A percentile compares a stretch with the other conserved stretches of the same genome.
These are phyloP conservation scores for Apium graveolens DNA, from an alignment of 129 eudicot genomes.

Conservation along the genomic window DNA sequence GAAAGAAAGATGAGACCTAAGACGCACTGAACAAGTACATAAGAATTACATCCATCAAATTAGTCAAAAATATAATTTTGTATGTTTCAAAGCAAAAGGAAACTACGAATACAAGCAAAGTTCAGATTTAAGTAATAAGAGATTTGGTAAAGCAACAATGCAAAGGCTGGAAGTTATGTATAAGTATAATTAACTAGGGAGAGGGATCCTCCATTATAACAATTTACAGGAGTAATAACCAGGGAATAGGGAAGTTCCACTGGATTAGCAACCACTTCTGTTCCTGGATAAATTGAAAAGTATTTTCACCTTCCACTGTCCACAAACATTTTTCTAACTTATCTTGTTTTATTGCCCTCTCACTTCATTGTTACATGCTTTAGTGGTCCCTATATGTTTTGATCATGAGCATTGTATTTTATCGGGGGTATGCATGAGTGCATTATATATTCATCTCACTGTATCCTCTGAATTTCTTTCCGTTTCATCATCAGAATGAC, in stretches of 20 bases:
- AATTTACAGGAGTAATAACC: no score
- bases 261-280: not conserved
- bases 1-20: not conserved
- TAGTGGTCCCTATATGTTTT: not conserved
- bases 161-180: not conserved
- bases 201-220: not conserved
- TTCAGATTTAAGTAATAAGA: not conserved
- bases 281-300: not conserved
- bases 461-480: not conserved
- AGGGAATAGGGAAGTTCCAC: not conserved
- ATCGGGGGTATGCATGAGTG: not conserved
- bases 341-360: not conserved
- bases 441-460: not conserved
- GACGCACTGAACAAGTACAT: not conserved
- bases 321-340: not conserved
- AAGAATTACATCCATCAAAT: not conserved
- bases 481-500: not conserved
- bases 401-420: not conserved
- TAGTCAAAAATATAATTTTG: not conserved
- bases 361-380: not conserved
- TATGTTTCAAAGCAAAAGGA: not conserved
- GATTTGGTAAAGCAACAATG: not conserved
- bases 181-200: not conserved
- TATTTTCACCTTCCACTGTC: not conserved
- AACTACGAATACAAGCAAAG: not conserved